phyloP scores from a whole-genome alignment of 2,329 filamentous ascomycete genomes.

The Aspergillus melleus region DNA sequence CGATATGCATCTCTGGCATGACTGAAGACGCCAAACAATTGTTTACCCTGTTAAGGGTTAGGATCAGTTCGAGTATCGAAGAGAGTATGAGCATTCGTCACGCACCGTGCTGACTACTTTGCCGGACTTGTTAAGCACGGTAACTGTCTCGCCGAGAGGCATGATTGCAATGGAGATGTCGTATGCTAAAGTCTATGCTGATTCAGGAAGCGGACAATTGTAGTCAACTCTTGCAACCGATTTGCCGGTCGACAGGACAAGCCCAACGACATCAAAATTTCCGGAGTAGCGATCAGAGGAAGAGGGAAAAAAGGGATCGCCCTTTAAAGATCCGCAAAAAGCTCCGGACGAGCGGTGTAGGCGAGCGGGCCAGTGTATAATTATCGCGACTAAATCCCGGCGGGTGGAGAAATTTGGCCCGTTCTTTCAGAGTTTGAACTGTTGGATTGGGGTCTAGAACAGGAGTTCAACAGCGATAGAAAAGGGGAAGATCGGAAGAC shows the following conservation, averaged over 20 bases:
- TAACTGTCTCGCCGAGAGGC: constrained; percentile 68
- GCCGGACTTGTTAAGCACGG: constrained; percentile 86
- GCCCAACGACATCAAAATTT: constrained; percentile 14
- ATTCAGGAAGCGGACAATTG: not conserved
- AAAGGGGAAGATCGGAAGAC: not conserved
- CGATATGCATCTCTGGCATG: constrained; percentile 86
- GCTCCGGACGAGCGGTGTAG: constrained; percentile 26
- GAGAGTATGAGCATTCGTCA: constrained; percentile 22
- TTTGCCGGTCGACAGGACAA: not conserved
- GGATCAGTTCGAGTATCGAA: constrained; percentile 15
- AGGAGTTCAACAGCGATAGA: not conserved
- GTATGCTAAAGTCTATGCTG: not conserved
- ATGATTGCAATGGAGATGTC: constrained; percentile 16
- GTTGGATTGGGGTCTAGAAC: constrained; percentile 5
- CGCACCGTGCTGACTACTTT: constrained; percentile 86
- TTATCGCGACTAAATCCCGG: constrained; percentile 15
- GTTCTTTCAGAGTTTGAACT: constrained; percentile 13
- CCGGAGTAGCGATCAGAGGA: constrained; percentile 7
- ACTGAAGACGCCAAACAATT: constrained; percentile 85
- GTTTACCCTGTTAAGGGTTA: constrained; percentile 68
- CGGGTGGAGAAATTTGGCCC: constrained; percentile 19
- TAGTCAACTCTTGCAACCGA: not conserved
- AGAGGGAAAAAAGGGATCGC: not conserved
- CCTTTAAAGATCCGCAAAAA: constrained; percentile 11
- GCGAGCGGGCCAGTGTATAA: constrained; percentile 13